phyloP scores from a whole-genome alignment of 1,284 basidiomycete species.

The Naganishia albida region DNA sequence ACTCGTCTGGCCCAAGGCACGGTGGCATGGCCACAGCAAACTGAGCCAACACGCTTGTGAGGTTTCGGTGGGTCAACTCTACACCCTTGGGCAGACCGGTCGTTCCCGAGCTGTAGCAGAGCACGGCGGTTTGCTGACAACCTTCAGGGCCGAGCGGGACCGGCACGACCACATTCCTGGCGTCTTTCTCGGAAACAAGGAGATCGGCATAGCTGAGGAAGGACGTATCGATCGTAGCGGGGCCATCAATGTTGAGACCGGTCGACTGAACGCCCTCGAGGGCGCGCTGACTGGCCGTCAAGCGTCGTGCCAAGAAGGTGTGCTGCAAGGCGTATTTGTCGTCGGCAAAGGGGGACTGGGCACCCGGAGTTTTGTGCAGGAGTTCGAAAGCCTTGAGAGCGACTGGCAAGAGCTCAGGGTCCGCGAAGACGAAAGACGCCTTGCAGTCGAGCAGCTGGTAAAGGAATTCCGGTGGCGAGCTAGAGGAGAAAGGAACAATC shows the following conservation, averaged over 20 bases:
- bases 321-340: conserved; percentile 25
- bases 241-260: conserved; percentile 21
- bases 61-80: conserved; percentile 66
- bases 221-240: conserved; percentile 8
- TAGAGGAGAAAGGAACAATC: background rate
- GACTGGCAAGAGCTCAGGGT: conserved; percentile 58
- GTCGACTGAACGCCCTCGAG: conserved; percentile 21
- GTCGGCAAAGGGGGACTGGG: conserved; percentile 12
- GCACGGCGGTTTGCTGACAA: conserved; percentile 51
- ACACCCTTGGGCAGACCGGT: conserved; percentile 53
- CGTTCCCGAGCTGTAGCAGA: conserved; percentile 71
- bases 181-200: conserved; percentile 19
- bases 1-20: conserved; percentile 10
- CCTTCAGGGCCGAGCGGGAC: conserved; percentile 22
- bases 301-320: conserved; percentile 13
- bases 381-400: conserved; percentile 40
- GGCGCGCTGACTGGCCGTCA: conserved; percentile 8
- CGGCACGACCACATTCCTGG: conserved; percentile 7
- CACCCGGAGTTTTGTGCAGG: conserved; percentile 4
- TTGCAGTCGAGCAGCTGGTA: conserved; percentile 58
- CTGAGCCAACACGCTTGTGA: conserved; percentile 16
- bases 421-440: conserved; percentile 61
- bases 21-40: conserved; percentile 22
- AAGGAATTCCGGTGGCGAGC: conserved; percentile 41
- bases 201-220: conserved; percentile 29